Evolutionary conservation across 2,329 filamentous ascomycete species (phyloP).

Genomic region (Penicillium sp.): DNA sequence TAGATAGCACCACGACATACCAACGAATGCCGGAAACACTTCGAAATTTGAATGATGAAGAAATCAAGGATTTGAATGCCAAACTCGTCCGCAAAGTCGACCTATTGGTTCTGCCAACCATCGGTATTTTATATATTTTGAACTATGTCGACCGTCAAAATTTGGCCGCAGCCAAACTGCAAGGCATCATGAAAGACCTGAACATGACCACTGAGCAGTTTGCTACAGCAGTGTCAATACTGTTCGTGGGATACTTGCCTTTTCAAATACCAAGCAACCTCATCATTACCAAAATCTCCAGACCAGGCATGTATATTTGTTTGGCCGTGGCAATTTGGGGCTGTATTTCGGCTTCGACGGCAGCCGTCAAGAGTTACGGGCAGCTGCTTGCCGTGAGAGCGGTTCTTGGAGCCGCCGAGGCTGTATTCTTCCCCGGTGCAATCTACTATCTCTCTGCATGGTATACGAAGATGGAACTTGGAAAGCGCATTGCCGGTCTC

Average conservation of each 20-base stretch:
- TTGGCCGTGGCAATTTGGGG: constrained; percentile 62
- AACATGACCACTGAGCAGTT: constrained; percentile 39
- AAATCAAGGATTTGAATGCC: constrained; percentile 23
- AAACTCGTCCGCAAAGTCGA: constrained; percentile 34
- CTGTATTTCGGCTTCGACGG: constrained; percentile 59
- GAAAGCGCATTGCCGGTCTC: constrained; percentile 31
- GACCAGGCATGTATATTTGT: constrained; percentile 55
- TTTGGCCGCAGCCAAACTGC: constrained; percentile 41
- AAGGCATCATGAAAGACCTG: constrained; percentile 44
- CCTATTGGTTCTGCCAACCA: constrained; percentile 30
- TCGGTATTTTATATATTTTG: constrained; percentile 42
- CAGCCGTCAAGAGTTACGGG: constrained; percentile 53
- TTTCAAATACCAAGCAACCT: constrained; percentile 50
- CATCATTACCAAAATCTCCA: constrained; percentile 53
- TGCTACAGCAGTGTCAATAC: constrained; percentile 29
- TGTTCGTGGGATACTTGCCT: constrained; percentile 29
- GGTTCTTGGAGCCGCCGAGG: constrained; percentile 63
- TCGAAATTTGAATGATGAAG: constrained; percentile 22
- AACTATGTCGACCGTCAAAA: constrained; percentile 45
- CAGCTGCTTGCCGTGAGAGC: constrained; percentile 59
- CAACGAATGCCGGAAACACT: constrained; percentile 28
- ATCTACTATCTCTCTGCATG: constrained; percentile 43
- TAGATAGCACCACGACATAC: constrained; percentile 12
- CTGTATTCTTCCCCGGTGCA: constrained; percentile 57
- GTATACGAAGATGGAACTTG: constrained; percentile 40